These are phyloP conservation scores for Lactuca saligna DNA, from an alignment of 129 eudicot genomes.

Conservation along the genomic window DNA sequence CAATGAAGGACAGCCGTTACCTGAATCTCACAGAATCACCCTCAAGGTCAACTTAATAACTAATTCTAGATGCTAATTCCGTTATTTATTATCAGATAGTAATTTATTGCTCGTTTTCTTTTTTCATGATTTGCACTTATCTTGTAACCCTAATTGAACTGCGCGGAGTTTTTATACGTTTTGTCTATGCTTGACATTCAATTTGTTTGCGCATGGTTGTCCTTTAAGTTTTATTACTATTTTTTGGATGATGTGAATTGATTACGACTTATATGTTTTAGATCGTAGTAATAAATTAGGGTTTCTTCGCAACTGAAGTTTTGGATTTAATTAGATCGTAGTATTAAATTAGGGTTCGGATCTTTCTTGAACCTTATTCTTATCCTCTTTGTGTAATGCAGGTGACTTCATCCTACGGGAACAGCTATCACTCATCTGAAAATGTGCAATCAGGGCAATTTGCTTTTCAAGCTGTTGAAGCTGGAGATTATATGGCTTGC, in stretches of 20 bases:
- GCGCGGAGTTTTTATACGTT: background rate
- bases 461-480: conserved; percentile 73
- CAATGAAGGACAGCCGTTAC: conserved; percentile 69
- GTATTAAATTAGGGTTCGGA: background rate
- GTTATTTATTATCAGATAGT: background rate
- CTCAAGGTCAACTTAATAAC: conserved; percentile 52
- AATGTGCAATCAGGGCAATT: conserved; percentile 79
- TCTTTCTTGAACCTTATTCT: background rate
- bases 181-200: background rate
- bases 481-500: conserved; percentile 88
- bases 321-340: background rate
- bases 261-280: background rate
- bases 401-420: conserved; percentile 77
- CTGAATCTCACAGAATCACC: conserved; percentile 78
- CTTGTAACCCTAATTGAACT: conserved; percentile 6
- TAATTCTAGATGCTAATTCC: background rate
- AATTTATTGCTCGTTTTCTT: background rate
- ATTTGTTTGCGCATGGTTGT: conserved; percentile 17
- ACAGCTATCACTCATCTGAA: conserved; percentile 65
- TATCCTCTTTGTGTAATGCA: conserved; percentile 21
- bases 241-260: background rate
- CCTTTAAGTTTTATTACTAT: background rate
- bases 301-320: background rate
- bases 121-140: background rate
- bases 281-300: background rate